Conservation (phyloP, 148 eudicot species). For the Heliamphora exappendiculata region DNA sequence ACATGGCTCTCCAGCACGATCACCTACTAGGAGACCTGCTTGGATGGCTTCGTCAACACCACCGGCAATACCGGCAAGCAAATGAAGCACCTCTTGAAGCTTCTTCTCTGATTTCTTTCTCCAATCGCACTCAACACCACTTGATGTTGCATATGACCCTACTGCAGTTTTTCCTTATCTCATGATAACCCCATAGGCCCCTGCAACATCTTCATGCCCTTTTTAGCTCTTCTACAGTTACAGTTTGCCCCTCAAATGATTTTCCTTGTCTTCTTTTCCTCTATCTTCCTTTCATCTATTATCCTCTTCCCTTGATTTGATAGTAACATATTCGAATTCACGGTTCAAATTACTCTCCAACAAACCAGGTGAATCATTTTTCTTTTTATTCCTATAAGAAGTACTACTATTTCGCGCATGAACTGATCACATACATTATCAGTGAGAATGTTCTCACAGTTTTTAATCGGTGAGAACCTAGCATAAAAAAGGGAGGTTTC, state of each 20-base stretch:
- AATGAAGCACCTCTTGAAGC: too few species aligned
- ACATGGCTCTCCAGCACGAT: too few species aligned
- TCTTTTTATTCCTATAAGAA: slow-evolving; percentile 19
- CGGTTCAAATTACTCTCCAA: slow-evolving; percentile 21
- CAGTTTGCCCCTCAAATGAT: slow-evolving; percentile 20
- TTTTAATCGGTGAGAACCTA: too few species aligned
- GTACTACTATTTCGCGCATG: too few species aligned
- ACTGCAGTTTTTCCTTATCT: slow-evolving; percentile 22
- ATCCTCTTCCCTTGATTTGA: slow-evolving; percentile 28
- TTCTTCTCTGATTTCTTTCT: slow-evolving; percentile 80
- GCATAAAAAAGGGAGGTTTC: too few species aligned
- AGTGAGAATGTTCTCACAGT: too few species aligned
- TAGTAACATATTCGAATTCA: slow-evolving; percentile 20
- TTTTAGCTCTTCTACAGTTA: slow-evolving; percentile 21
- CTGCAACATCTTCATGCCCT: slow-evolving; percentile 21
- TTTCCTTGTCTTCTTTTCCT: slow-evolving; percentile 19
- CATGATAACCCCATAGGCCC: slow-evolving; percentile 18
- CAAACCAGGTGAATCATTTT: slow-evolving; percentile 16
- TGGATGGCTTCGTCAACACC: too few species aligned
- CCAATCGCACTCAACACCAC: slow-evolving; percentile 39
- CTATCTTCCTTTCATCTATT: slow-evolving; percentile 23
- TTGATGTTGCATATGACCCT: slow-evolving; percentile 11
- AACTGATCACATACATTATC: too few species aligned
- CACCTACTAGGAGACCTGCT: too few species aligned
- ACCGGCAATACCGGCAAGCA: too few species aligned